Evolutionary conservation across 1,284 basidiomycete genomes (phyloP).

Genomic region (Sphaerobolus stellatus): DNA sequence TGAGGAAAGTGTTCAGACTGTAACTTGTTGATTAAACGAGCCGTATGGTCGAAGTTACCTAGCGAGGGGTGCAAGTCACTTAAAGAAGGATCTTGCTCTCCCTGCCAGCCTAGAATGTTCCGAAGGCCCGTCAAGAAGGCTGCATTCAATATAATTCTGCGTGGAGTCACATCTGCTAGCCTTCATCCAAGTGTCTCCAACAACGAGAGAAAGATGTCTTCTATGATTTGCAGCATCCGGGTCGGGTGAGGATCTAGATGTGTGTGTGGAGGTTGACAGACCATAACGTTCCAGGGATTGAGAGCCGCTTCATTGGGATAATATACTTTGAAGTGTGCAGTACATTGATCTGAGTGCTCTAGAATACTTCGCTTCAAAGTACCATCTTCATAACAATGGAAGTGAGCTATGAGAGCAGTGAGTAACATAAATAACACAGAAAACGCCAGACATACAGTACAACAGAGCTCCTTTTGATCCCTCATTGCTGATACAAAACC

Average conservation of each 20-base stretch:
- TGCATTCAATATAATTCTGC: slow-evolving; percentile 21
- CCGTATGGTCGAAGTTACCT: slow-evolving; percentile 25
- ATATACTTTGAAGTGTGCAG: slow-evolving; percentile 20
- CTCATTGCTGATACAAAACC: slow-evolving; percentile 16
- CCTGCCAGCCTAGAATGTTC: slow-evolving; percentile 18
- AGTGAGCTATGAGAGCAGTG: slow-evolving; percentile 19
- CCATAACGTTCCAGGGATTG: slow-evolving; percentile 20
- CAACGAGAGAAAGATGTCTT: slow-evolving; percentile 4
- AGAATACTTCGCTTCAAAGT: slow-evolving; percentile 14
- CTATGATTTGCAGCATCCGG: slow-evolving; percentile 14
- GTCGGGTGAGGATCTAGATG: slow-evolving; percentile 15
- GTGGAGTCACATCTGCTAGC: slow-evolving; percentile 29
- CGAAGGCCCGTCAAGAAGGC: slow-evolving; percentile 23
- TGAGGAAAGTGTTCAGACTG: slow-evolving; percentile 17
- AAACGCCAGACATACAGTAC: slow-evolving; percentile 12
- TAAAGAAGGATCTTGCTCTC: slow-evolving; percentile 2
- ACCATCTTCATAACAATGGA: slow-evolving; percentile 19
- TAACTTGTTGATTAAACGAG: slow-evolving; percentile 20
- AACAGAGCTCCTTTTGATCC: slow-evolving; percentile 21
- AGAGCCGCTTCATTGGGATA: slow-evolving; percentile 17
- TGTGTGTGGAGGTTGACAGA: slow-evolving; percentile 20
- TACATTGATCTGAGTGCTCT: slow-evolving; percentile 12
- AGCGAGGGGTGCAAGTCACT: slow-evolving; percentile 29
- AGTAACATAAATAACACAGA: not conserved
- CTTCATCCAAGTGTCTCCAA: slow-evolving; percentile 21